Conservation (phyloP, 2,329 filamentous ascomycete species). For the Amesomyces nigricolor region DNA sequence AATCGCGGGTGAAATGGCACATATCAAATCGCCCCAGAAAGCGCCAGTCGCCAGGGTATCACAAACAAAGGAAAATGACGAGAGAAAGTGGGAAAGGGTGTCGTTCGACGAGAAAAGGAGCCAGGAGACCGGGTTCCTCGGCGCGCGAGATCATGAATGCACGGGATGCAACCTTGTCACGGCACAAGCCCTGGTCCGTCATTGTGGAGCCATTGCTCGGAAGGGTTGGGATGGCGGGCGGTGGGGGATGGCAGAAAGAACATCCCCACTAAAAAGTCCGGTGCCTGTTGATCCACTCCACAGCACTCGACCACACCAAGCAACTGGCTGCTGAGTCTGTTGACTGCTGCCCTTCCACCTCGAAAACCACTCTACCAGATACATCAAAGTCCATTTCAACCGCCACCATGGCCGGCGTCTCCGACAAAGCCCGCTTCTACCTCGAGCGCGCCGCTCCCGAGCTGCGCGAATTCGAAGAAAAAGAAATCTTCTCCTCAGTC, state of each 20-base stretch:
- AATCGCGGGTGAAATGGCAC: not conserved
- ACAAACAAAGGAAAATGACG: not conserved
- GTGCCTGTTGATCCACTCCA: not conserved
- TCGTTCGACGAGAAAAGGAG: not conserved
- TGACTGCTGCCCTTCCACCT: not conserved
- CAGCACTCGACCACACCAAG: not conserved
- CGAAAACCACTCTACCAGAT: not conserved
- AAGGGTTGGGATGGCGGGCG: not conserved
- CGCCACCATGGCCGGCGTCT: slow-evolving; percentile 66
- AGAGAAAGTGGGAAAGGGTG: slow-evolving; percentile 1
- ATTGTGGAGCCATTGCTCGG: not conserved
- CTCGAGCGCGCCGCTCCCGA: slow-evolving; percentile 89
- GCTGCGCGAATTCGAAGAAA: slow-evolving; percentile 84
- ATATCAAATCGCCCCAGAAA: not conserved
- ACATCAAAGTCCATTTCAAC: not conserved
- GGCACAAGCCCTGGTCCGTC: not conserved
- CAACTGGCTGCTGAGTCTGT: not conserved
- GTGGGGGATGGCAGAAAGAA: slow-evolving; percentile 2
- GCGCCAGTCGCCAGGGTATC: not conserved
- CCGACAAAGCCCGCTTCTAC: slow-evolving; percentile 92
- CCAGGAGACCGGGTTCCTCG: slow-evolving; percentile 18
- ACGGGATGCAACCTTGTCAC: not conserved
- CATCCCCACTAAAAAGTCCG: slow-evolving; percentile 29
- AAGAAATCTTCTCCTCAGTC: slow-evolving; percentile 82
- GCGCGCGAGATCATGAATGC: slow-evolving; percentile 10